Conservation (phyloP, 768 basidiomycete species). For the Rhodosporidiobolus sp. region DNA sequence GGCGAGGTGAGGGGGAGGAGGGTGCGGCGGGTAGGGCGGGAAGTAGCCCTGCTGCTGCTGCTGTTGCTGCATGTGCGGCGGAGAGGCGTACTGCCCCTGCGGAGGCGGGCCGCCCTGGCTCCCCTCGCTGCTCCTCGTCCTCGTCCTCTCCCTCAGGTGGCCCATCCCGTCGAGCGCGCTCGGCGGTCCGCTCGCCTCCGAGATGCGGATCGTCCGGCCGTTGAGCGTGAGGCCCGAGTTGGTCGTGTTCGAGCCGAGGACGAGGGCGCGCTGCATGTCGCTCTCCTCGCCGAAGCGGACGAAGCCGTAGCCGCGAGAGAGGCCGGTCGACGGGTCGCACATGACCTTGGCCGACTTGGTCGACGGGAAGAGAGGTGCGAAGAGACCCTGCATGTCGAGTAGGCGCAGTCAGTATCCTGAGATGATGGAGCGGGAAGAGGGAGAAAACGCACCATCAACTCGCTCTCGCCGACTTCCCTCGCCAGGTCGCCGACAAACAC, state of each 20-base stretch:
- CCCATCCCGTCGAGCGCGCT: constrained; percentile 7
- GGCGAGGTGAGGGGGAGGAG: neutral
- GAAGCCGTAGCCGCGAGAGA: constrained; percentile 87
- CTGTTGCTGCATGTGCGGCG: neutral
- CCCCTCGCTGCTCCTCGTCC: constrained; percentile 20
- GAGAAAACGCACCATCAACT: constrained; percentile 74
- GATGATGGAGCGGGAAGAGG: neutral
- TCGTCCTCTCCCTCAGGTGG: constrained; percentile 24
- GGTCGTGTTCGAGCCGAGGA: constrained; percentile 69
- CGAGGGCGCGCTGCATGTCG: constrained; percentile 80
- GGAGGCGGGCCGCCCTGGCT: no score
- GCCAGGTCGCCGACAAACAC: constrained; percentile 93
- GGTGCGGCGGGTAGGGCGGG: constrained; percentile 16
- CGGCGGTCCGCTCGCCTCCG: constrained; percentile 38
- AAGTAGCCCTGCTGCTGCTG: constrained; percentile 25
- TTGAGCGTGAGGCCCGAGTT: constrained; percentile 39
- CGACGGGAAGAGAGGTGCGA: constrained; percentile 80
- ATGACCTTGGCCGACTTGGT: constrained; percentile 72
- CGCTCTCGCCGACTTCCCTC: constrained; percentile 89
- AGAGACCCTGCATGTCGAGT: constrained; percentile 46
- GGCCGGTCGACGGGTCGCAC: constrained; percentile 75
- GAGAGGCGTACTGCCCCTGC: constrained; percentile 10
- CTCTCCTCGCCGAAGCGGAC: constrained; percentile 85
- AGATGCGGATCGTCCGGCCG: constrained; percentile 43
- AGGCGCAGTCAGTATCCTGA: neutral